These are phyloP conservation scores for Chalaropsis thielavioides DNA, from an alignment of 2,329 filamentous ascomycete species.

Conservation along the genomic window DNA sequence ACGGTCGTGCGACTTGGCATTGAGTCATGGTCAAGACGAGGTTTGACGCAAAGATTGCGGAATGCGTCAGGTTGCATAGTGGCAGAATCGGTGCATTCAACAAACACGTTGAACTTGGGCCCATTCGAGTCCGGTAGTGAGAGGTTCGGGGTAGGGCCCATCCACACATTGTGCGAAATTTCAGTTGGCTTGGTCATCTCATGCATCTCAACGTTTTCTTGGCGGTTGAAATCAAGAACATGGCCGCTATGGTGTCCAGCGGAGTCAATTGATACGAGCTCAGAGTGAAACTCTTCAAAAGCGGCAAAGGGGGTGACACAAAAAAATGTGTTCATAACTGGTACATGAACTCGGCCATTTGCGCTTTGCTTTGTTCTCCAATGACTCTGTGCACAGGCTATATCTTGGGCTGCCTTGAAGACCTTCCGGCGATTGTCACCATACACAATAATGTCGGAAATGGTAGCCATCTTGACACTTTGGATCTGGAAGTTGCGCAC, in stretches of 20 bases:
- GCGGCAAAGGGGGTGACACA: slow-evolving; percentile 47
- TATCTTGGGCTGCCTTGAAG: slow-evolving; percentile 49
- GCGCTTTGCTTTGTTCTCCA: slow-evolving; percentile 54
- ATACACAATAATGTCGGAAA: slow-evolving; percentile 89
- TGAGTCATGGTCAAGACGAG: not conserved
- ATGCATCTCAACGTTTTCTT: slow-evolving; percentile 86
- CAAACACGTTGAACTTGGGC: slow-evolving; percentile 62
- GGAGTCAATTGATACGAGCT: slow-evolving; percentile 63
- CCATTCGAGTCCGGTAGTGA: slow-evolving; percentile 49
- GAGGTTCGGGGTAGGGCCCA: slow-evolving; percentile 52
- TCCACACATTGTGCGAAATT: slow-evolving; percentile 77
- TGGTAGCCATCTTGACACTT: slow-evolving; percentile 67
- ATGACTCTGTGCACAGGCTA: slow-evolving; percentile 60
- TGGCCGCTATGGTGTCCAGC: slow-evolving; percentile 57
- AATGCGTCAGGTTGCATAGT: slow-evolving; percentile 57
- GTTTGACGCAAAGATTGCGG: slow-evolving; percentile 23
- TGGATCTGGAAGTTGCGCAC: slow-evolving; percentile 98
- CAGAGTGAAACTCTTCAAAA: slow-evolving; percentile 55
- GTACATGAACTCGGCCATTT: slow-evolving; percentile 34
- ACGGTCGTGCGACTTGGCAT: slow-evolving; percentile 26
- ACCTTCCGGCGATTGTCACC: slow-evolving; percentile 52
- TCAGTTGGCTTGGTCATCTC: slow-evolving; percentile 80
- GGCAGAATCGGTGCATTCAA: slow-evolving; percentile 80
- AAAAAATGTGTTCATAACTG: slow-evolving; percentile 75
- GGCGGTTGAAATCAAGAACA: slow-evolving; percentile 76